Conservation (phyloP, 768 basidiomycete genomes). For the Mycena haematopus region DNA sequence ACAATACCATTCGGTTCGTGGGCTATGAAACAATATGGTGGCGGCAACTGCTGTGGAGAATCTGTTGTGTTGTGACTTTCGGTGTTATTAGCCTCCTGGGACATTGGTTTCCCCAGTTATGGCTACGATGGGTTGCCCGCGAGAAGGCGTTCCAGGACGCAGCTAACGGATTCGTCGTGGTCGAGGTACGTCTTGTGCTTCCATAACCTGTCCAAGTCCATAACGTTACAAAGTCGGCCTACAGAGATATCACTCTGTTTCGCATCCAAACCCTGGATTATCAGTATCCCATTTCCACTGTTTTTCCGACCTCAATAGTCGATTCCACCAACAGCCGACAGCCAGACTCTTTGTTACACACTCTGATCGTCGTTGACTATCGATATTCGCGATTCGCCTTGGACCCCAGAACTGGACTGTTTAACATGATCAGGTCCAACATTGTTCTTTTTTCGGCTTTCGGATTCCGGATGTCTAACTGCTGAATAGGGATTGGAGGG, state of each 20-base stretch:
- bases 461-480: constrained; percentile 15
- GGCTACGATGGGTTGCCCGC: constrained; percentile 86
- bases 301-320: constrained; percentile 61
- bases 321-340: constrained; percentile 33
- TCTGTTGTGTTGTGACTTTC: constrained; percentile 67
- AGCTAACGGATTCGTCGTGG: constrained; percentile 77
- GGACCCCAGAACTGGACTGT: constrained; percentile 83
- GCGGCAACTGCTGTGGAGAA: constrained; percentile 74
- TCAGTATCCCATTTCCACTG: constrained; percentile 79
- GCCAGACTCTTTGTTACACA: constrained; percentile 4
- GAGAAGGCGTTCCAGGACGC: constrained; percentile 84
- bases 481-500: constrained; percentile 83
- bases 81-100: constrained; percentile 84
- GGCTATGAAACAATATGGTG: constrained; percentile 77
- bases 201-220: constrained; percentile 15
- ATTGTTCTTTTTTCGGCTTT: neutral
- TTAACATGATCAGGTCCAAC: constrained; percentile 78
- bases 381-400: constrained; percentile 91
- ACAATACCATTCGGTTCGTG: constrained; percentile 83
- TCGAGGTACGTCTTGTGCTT: constrained; percentile 71
- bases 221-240: constrained; percentile 68
- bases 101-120: constrained; percentile 91
- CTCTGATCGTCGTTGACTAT: constrained; percentile 81
- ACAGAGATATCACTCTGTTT: constrained; percentile 82
- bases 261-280: constrained; percentile 72